These are phyloP conservation scores for Hypericum perforatum DNA, from an alignment of 345 rosid genomes.

Conservation along the genomic window DNA sequence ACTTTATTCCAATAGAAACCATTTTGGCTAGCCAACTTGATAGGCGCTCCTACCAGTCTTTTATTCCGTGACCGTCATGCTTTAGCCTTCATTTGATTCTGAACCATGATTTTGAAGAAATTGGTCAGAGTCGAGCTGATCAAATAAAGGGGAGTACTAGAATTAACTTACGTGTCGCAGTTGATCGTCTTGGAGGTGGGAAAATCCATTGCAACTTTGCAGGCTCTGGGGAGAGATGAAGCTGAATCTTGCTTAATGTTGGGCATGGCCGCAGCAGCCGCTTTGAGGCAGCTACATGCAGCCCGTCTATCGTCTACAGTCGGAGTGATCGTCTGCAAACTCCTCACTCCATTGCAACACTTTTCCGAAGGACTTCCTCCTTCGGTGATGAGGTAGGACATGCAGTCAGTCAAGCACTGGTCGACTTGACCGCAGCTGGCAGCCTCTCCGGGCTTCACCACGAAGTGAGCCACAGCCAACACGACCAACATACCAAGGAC, in stretches of 20 bases:
- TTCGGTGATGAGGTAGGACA: constrained; percentile 9
- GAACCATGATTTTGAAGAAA: too few relatives aligned
- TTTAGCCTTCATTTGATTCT: too few relatives aligned
- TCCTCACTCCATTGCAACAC: constrained; percentile 11
- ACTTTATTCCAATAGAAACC: too few relatives aligned
- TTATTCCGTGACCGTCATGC: too few relatives aligned
- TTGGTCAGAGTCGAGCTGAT: too few relatives aligned
- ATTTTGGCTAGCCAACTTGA: too few relatives aligned
- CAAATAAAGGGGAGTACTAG: too few relatives aligned
- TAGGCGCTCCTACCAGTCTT: too few relatives aligned
- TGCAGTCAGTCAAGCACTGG: constrained; percentile 9
- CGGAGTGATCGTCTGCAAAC: constrained; percentile 4
- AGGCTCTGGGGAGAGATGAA: neutral
- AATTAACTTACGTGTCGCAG: constrained; percentile 2
- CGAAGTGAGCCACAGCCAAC: neutral
- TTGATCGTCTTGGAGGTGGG: constrained; percentile 3
- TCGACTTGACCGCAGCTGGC: constrained; percentile 10
- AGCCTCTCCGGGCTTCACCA: constrained; percentile 11
- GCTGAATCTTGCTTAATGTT: neutral
- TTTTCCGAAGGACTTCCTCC: neutral
- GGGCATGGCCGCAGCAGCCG: neutral
- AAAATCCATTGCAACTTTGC: neutral
- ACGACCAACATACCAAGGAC: neutral
- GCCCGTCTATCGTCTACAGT: constrained; percentile 10
- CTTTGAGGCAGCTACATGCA: neutral